Percentiles rank a stretch among this genome's conserved stretches.
Evolutionary conservation across 2,329 filamentous ascomycete species (phyloP).

Genomic region (Sporothrix mexicana): DNA sequence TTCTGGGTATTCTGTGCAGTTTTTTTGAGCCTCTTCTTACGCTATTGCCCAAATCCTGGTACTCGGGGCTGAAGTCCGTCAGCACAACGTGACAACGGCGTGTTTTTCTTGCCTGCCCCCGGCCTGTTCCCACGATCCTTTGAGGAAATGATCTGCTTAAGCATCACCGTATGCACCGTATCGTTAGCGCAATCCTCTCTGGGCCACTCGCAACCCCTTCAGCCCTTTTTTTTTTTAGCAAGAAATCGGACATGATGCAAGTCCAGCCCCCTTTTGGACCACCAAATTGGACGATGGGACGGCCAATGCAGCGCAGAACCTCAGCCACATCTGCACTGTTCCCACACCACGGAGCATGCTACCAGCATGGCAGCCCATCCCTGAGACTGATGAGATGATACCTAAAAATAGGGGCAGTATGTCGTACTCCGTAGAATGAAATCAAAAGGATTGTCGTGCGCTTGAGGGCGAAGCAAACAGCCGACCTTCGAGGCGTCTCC

Average conservation of each 20-base stretch:
- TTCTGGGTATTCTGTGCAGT: background rate
- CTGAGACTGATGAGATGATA: background rate
- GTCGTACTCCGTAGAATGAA: background rate
- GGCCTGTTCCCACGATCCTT: background rate
- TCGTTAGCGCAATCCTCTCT: slow-evolving; percentile 11
- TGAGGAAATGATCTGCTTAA: slow-evolving; percentile 12
- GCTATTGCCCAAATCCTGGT: background rate
- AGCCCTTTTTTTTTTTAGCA: background rate
- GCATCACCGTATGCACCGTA: slow-evolving; percentile 11
- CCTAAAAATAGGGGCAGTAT: background rate
- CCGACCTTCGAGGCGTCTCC: background rate
- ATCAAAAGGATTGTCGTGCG: background rate
- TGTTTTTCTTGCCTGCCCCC: background rate
- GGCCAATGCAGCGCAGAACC: background rate
- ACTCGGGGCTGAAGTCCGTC: background rate
- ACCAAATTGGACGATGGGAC: background rate
- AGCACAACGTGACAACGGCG: slow-evolving; percentile 24
- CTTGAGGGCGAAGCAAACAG: background rate
- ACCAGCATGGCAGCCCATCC: background rate
- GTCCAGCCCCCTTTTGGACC: background rate
- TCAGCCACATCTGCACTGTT: slow-evolving; percentile 17
- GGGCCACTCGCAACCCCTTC: slow-evolving; percentile 1
- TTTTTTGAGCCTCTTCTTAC: background rate
- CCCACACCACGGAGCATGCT: slow-evolving; percentile 7
- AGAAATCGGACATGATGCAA: background rate